Conservation (phyloP, 345 rosid species). For the Brassica carinata region DNA sequence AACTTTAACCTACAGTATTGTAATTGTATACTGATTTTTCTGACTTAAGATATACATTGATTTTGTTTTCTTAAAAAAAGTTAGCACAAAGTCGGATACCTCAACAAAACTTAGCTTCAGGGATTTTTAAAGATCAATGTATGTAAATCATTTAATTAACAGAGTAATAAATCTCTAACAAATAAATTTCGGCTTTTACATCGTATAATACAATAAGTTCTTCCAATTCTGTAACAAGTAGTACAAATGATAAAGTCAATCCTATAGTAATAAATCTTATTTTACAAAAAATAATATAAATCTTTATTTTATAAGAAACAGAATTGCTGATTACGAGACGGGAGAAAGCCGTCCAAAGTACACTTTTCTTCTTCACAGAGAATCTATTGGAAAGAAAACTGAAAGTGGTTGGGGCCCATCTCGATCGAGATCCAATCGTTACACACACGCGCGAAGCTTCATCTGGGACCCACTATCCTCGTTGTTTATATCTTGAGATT, state of each 20-base stretch:
- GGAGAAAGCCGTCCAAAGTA: constrained; percentile 1
- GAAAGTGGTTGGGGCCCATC: constrained; percentile 13
- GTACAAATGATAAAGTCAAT: no score
- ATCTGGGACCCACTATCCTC: neutral
- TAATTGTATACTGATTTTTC: no score
- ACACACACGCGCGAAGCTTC: constrained; percentile 7
- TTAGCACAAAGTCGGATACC: neutral
- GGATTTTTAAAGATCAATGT: neutral
- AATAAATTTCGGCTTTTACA: neutral
- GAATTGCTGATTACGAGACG: neutral
- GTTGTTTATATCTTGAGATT: neutral
- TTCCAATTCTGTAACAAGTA: neutral
- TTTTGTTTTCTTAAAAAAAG: no score
- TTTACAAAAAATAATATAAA: no score
- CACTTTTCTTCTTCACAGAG: constrained; percentile 8
- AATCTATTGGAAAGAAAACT: constrained; percentile 10
- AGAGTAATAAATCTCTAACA: neutral
- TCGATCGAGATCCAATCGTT: constrained; percentile 25
- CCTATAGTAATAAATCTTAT: no score
- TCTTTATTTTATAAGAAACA: neutral
- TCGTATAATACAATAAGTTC: neutral
- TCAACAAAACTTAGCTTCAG: neutral
- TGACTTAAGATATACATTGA: no score
- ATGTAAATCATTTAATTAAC: neutral
- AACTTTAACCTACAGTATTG: neutral